phyloP scores from a whole-genome alignment of 306 rosid species.

The Cucumis sativus region Cucumber_9930_V3 NC_026660.2:13104501-13105000 shows the following conservation, averaged over 20 bases:
- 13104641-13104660: conserved; percentile 70
- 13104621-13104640: conserved; percentile 95
- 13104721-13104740: conserved; percentile 83
- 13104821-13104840: background rate
- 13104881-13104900: background rate
- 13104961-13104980: conserved; percentile 1
- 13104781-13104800: conserved; percentile 74
- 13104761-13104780: conserved; percentile 49
- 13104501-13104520: background rate
- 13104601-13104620: conserved; percentile 87
- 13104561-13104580: conserved; percentile 1
- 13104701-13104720: conserved; percentile 62
- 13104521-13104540: background rate
- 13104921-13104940: background rate
- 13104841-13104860: background rate
- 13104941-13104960: background rate
- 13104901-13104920: background rate
- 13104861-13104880: background rate
- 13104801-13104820: conserved; percentile 64
- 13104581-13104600: conserved; percentile 47
- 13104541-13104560: background rate
- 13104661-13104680: conserved; percentile 90
- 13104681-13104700: conserved; percentile 58
- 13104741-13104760: conserved; percentile 74
- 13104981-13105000: background rate